These are phyloP conservation scores for Albugo laibachii DNA, from an alignment of 352 stramenopile genomes.

Conservation along the genomic window DNA sequence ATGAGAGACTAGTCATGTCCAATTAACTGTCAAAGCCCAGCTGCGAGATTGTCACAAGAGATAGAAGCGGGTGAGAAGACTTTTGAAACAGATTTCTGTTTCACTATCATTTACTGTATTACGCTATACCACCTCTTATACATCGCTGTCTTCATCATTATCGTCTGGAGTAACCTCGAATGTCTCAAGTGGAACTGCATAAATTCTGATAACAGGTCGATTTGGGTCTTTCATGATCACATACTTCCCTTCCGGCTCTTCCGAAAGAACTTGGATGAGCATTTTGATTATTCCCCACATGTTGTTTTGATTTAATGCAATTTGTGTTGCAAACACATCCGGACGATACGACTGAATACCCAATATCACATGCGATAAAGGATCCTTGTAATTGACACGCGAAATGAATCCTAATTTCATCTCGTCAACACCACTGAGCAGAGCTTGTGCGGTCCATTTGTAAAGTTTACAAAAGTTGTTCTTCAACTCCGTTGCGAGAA, in stretches of 20 bases:
- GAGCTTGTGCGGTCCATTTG: conserved; percentile 94
- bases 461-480: conserved; percentile 98
- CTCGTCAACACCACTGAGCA: conserved; percentile 89
- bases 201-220: conserved; percentile 93
- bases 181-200: conserved; percentile 87
- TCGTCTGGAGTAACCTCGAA: conserved; percentile 85
- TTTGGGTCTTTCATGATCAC: conserved; percentile 97
- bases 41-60: no score
- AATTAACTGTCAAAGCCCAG: no score
- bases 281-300: conserved; percentile 95
- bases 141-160: conserved; percentile 38
- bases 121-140: conserved; percentile 16
- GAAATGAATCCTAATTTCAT: conserved; percentile 98
- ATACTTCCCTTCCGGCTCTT: conserved; percentile 95
- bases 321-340: conserved; percentile 92
- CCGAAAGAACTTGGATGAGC: conserved; percentile 85
- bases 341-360: conserved; percentile 95
- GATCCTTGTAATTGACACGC: conserved; percentile 84
- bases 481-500: conserved; percentile 96
- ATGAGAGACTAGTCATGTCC: no score
- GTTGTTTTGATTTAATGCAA: conserved; percentile 93
- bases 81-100: no score
- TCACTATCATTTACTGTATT: no score
- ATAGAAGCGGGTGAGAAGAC: no score
- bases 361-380: conserved; percentile 90